A percentile compares a stretch with the other conserved stretches of the same genome.
Evolutionary conservation across 495 filamentous ascomycete species (phyloP).

Genomic region (Penicillium nucicola): DNA sequence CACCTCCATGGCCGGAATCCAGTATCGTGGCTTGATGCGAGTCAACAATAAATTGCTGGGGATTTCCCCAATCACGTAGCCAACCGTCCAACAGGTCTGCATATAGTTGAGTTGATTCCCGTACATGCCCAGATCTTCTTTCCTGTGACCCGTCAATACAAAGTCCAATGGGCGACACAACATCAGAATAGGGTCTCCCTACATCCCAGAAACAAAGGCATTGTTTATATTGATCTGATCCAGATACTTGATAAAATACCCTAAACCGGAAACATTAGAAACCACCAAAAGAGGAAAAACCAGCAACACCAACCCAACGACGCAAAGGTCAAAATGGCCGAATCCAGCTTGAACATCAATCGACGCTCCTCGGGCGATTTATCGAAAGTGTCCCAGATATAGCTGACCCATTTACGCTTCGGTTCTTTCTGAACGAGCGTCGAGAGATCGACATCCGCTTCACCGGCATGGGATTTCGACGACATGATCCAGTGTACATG

Average conservation of each 20-base stretch:
- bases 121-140: slow-evolving; percentile 57
- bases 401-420: slow-evolving; percentile 40
- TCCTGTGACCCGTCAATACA: slow-evolving; percentile 35
- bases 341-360: slow-evolving; percentile 59
- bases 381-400: slow-evolving; percentile 60
- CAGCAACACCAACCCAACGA: slow-evolving; percentile 36
- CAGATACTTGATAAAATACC: slow-evolving; percentile 59
- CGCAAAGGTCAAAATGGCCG: slow-evolving; percentile 52
- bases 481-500: slow-evolving; percentile 12
- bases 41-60: slow-evolving; percentile 59
- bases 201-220: slow-evolving; percentile 50
- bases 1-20: slow-evolving; percentile 52
- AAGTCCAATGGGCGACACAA: too few species aligned
- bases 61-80: slow-evolving; percentile 61
- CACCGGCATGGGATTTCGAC: slow-evolving; percentile 7
- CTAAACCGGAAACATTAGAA: slow-evolving; percentile 11
- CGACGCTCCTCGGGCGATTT: slow-evolving; percentile 58
- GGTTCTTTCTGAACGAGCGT: slow-evolving; percentile 20
- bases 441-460: slow-evolving; percentile 11
- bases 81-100: slow-evolving; percentile 58
- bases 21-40: slow-evolving; percentile 52
- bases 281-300: background rate
- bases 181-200: too few species aligned
- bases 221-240: slow-evolving; percentile 58
- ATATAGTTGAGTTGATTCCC: slow-evolving; percentile 52